phyloP scores from a whole-genome alignment of 345 rosid genomes.

The Acer negundo region DNA sequence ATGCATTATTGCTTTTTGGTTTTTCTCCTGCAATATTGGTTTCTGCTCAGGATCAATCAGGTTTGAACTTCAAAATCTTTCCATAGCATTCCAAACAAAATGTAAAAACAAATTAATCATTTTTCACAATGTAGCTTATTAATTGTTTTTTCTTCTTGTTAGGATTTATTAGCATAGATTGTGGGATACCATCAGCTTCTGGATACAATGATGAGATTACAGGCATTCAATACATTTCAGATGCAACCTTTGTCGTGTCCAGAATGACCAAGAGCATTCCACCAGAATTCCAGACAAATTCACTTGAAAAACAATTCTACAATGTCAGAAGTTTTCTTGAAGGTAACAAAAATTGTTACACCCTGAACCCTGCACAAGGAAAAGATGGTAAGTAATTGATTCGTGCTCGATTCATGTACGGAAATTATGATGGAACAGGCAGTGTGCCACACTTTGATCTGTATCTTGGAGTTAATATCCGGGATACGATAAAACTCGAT shows the following conservation, averaged over 20 bases:
- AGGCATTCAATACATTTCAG: conserved; percentile 17
- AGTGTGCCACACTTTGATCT: conserved; percentile 20
- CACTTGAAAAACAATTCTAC: background rate
- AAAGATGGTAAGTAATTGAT: conserved; percentile 20
- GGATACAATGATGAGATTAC: conserved; percentile 5
- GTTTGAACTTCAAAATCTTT: background rate
- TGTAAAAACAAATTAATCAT: background rate
- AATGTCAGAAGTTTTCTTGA: conserved; percentile 22
- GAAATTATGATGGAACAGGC: conserved; percentile 20
- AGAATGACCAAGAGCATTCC: background rate
- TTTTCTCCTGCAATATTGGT: background rate
- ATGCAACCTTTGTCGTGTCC: conserved; percentile 5
- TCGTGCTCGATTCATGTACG: conserved; percentile 19
- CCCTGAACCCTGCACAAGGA: background rate
- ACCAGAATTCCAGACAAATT: background rate
- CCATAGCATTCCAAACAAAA: too few species aligned
- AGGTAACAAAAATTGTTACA: conserved; percentile 29
- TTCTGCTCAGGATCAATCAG: conserved; percentile 17
- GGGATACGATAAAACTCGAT: conserved; percentile 16
- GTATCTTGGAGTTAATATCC: conserved; percentile 17
- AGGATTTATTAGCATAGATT: conserved; percentile 32
- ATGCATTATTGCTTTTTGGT: background rate
- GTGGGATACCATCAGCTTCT: conserved; percentile 13
- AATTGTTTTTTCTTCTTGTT: background rate
- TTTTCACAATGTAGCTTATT: background rate